Conservation (phyloP, 345 rosid species). For the Erysimum cheiranthoides region DNA sequence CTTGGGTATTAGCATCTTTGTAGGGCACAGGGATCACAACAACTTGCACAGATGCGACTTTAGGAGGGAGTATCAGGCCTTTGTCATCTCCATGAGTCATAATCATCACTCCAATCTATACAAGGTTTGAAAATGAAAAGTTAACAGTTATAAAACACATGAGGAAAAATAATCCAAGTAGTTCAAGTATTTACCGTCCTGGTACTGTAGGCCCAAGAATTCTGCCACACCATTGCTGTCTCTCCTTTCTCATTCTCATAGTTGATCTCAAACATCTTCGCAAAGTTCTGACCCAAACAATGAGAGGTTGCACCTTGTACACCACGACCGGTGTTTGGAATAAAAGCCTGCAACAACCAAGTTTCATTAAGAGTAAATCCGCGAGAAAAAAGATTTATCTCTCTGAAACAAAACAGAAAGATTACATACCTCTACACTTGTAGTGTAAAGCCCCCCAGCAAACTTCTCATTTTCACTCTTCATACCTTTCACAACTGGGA, state of each 20-base stretch:
- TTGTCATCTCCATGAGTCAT: conserved; percentile 96
- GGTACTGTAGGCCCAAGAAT: conserved; percentile 99
- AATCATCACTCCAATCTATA: conserved; percentile 93
- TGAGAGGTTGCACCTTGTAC: conserved; percentile 99
- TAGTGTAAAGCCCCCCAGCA: conserved; percentile 98
- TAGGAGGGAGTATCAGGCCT: conserved; percentile 72
- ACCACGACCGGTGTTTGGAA: conserved; percentile 97
- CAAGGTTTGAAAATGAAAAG: conserved; percentile 29
- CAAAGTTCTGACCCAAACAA: conserved; percentile 95
- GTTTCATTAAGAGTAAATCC: conserved; percentile 7
- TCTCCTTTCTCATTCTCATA: conserved; percentile 94
- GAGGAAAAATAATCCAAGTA: conserved; percentile 4
- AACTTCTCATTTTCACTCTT: conserved; percentile 98
- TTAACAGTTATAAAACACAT: neutral
- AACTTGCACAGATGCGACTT: conserved; percentile 87
- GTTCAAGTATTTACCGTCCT: conserved; percentile 54
- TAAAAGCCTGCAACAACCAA: conserved; percentile 68
- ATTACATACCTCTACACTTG: conserved; percentile 78
- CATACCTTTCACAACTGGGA: conserved; percentile 91
- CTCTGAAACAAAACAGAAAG: conserved; percentile 1
- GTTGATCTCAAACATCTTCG: conserved; percentile 92
- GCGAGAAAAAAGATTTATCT: neutral
- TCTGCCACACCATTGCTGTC: conserved; percentile 95
- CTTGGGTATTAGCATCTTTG: conserved; percentile 85
- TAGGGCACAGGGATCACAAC: conserved; percentile 90